Conservation (phyloP, 1,139 yeast genomes). For the Geotrichum citri-aurantii region DNA sequence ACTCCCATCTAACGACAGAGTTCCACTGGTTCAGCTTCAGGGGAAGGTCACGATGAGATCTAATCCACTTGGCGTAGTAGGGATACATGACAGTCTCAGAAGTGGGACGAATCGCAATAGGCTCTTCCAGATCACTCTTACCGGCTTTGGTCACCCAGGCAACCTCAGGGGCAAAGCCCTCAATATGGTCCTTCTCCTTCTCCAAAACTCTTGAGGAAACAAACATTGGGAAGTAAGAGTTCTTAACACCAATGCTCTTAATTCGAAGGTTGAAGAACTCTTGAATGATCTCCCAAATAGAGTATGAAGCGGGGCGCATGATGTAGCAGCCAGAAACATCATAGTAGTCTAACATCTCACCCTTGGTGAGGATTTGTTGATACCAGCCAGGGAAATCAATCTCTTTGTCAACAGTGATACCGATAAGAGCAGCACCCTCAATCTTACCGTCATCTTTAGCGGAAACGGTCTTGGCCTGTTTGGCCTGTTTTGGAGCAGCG, state of each 20-base stretch:
- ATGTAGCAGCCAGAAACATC: slow-evolving; percentile 99
- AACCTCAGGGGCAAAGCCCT: slow-evolving; percentile 99
- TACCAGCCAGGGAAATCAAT: slow-evolving; percentile 96
- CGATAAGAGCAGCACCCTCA: slow-evolving; percentile 89
- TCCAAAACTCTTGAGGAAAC: slow-evolving; percentile 89
- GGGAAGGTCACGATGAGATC: slow-evolving; percentile 97
- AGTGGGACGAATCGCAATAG: slow-evolving; percentile 98
- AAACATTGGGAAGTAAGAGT: slow-evolving; percentile 98
- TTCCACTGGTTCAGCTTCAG: slow-evolving; percentile 97
- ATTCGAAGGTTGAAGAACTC: slow-evolving; percentile 75
- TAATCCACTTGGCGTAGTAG: slow-evolving; percentile 97
- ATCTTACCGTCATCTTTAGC: slow-evolving; percentile 41
- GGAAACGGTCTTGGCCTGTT: slow-evolving; percentile 14
- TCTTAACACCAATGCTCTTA: slow-evolving; percentile 83
- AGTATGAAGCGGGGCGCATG: slow-evolving; percentile 91
- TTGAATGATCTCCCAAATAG: slow-evolving; percentile 93
- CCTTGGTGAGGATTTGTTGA: slow-evolving; percentile 89
- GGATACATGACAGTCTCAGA: slow-evolving; percentile 99
- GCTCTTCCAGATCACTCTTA: slow-evolving; percentile 88
- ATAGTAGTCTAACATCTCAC: slow-evolving; percentile 97
- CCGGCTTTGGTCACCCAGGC: slow-evolving; percentile 99
- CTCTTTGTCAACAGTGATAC: slow-evolving; percentile 90
- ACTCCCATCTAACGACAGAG: slow-evolving; percentile 99
- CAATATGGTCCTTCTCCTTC: slow-evolving; percentile 97
- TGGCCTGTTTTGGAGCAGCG: slow-evolving; percentile 29